Conservation (phyloP, 139 green algal species). For the Chlorella vulgaris region DNA sequence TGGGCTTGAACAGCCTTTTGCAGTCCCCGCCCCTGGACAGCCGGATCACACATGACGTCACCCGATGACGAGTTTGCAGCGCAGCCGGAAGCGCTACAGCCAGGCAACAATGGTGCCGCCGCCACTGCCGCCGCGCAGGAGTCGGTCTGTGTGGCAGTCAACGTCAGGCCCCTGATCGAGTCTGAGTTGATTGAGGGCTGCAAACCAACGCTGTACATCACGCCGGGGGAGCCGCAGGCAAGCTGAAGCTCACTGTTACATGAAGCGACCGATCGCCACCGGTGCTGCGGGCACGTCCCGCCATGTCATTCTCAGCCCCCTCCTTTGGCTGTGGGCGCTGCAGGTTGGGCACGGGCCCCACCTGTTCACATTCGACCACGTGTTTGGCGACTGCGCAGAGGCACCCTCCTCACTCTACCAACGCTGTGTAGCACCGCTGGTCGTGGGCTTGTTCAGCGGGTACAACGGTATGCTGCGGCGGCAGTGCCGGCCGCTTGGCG, state of each 20-base stretch:
- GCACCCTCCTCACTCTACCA: conserved; percentile 63
- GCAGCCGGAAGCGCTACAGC: not conserved
- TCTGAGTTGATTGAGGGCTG: conserved; percentile 76
- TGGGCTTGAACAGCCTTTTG: too few species aligned
- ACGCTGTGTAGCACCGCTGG: conserved; percentile 79
- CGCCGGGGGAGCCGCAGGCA: conserved; percentile 74
- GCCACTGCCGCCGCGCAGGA: not conserved
- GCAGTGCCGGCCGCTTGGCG: too few species aligned
- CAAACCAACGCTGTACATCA: conserved; percentile 66
- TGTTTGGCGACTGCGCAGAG: conserved; percentile 72
- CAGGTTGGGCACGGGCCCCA: conserved; percentile 66
- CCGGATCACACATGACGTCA: not conserved
- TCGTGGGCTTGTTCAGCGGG: conserved; percentile 86
- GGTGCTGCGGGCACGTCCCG: too few species aligned
- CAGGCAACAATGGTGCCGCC: not conserved
- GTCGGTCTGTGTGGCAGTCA: conserved; percentile 74
- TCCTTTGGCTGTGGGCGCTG: conserved; percentile 31
- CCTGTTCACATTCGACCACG: conserved; percentile 84
- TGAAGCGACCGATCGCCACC: too few species aligned
- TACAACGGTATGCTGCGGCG: conserved; percentile 72
- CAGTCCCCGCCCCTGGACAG: too few species aligned
- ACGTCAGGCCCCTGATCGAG: conserved; percentile 85
- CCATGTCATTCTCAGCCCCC: too few species aligned
- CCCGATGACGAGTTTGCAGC: not conserved
- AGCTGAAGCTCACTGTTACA: too few species aligned